Percentiles rank a stretch among this genome's conserved stretches.
These are phyloP conservation scores for Byssoonygena ceratinophila DNA, from an alignment of 2,329 filamentous ascomycete species.

Conservation along the genomic window DNA sequence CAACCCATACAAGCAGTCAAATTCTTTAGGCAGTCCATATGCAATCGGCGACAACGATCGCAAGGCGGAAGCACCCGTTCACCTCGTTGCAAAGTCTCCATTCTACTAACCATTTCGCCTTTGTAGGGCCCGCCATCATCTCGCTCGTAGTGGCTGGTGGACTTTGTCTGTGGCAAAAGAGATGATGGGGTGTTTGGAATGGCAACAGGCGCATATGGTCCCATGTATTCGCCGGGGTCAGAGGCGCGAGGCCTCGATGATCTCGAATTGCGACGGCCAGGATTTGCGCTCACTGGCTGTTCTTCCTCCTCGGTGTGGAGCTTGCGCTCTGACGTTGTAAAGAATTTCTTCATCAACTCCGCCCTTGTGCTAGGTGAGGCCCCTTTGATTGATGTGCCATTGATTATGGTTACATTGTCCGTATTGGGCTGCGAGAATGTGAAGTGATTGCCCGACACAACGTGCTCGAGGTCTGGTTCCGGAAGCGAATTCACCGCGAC, in stretches of 20 bases:
- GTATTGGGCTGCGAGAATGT: slow-evolving; percentile 34
- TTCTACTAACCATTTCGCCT: slow-evolving; percentile 58
- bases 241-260: slow-evolving; percentile 27
- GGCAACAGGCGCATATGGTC: slow-evolving; percentile 38
- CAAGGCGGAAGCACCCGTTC: slow-evolving; percentile 71
- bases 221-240: slow-evolving; percentile 31
- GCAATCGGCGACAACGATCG: slow-evolving; percentile 67
- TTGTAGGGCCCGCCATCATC: slow-evolving; percentile 51
- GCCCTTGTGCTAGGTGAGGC: slow-evolving; percentile 47
- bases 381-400: slow-evolving; percentile 41
- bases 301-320: slow-evolving; percentile 23
- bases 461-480: slow-evolving; percentile 31
- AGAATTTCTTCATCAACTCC: slow-evolving; percentile 54
- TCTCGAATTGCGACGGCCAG: slow-evolving; percentile 23
- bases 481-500: slow-evolving; percentile 48
- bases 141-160: slow-evolving; percentile 38
- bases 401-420: slow-evolving; percentile 41
- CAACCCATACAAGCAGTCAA: slow-evolving; percentile 77
- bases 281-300: slow-evolving; percentile 21
- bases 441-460: slow-evolving; percentile 28
- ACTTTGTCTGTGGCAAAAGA: slow-evolving; percentile 41
- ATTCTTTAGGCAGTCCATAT: slow-evolving; percentile 75
- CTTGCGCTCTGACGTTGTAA: slow-evolving; percentile 48
- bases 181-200: slow-evolving; percentile 47
- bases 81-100: slow-evolving; percentile 64